Percentiles rank a stretch among this genome's conserved stretches.
Conservation (phyloP, 495 filamentous ascomycete genomes). For the Aspergillus cristatus region DNA sequence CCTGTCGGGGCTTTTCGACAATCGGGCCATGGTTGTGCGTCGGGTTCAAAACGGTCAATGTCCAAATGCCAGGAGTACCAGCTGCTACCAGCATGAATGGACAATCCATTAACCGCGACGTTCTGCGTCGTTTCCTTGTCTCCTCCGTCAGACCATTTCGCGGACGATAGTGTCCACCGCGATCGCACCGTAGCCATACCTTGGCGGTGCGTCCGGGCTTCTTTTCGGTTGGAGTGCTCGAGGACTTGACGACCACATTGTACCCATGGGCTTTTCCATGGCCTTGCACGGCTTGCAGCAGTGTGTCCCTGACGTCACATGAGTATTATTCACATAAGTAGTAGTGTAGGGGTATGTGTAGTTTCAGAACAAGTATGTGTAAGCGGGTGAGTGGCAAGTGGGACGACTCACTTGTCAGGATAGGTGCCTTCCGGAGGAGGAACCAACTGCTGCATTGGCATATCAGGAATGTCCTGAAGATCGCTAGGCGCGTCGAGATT, state of each 20-base stretch:
- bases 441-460: conserved; percentile 34
- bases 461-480: conserved; percentile 40
- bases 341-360: too few relatives aligned
- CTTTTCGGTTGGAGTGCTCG: conserved; percentile 38
- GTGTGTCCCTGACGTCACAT: conserved; percentile 17
- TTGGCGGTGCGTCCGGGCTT: conserved; percentile 40
- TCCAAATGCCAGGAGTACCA: conserved; percentile 38
- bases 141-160: conserved; percentile 42
- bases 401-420: conserved; percentile 34
- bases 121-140: conserved; percentile 37
- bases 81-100: conserved; percentile 40
- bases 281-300: conserved; percentile 34
- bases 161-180: conserved; percentile 42
- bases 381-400: too few relatives aligned
- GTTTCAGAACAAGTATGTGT: background rate
- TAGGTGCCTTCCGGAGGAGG: conserved; percentile 38
- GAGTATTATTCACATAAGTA: too few relatives aligned
- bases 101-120: conserved; percentile 40
- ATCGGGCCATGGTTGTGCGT: conserved; percentile 40
- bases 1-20: conserved; percentile 31
- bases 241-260: conserved; percentile 41
- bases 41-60: conserved; percentile 33
- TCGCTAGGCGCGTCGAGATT: conserved; percentile 41
- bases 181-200: conserved; percentile 41
- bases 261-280: conserved; percentile 40